Evolutionary conservation across 129 eudicot species (phyloP), one percentile per base, ranked within the genome.

Genomic region (Flaveria trinervia): DNA sequence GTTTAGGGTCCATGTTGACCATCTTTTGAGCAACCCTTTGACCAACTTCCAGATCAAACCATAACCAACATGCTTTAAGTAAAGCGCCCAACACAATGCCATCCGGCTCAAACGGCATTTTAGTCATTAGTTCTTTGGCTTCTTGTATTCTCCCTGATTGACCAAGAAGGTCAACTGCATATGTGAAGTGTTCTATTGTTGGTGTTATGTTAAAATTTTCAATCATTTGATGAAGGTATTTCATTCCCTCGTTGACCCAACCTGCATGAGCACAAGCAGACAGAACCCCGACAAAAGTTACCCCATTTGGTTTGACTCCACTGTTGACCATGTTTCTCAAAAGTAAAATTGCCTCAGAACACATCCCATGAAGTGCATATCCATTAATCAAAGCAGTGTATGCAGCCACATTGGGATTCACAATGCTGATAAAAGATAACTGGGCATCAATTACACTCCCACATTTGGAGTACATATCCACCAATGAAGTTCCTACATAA

Each of bases 391-490:
- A 41, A 55, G 95, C 90, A 6, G 92, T 89, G 85, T 85, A 91
- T 10, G 92, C 90, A 62, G 87, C 90, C 46, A 91, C 97, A 44
- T 85, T 91, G 20, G 97, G 92, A 45, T 78, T 67, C 36, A 80
- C 73, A 13, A 86, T 84, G 78, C 68, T 49, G 65, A 52, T 51
- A 81, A 91, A 91, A 44, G 92, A 83, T 68, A 61, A 65, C 20
- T 61, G 77, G 16, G 92, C 92, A 80, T 80, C 85, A 13, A 18
- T 54, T 52, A 89, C 80, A 83, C 84, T 89, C 73, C 97, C 95
- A 60, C 95, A 89, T 85, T 89, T 91, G 28, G 89, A 87, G 78
- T 91, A 89, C 90, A 91, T 86, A 81, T 88, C 90, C 72, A 87
- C 81, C 18, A 89, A 83, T 41, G 97, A 81, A 9, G 97, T 91